phyloP scores from a whole-genome alignment of 2,329 filamentous ascomycete genomes.

The Xenoacremonium recifei region DNA sequence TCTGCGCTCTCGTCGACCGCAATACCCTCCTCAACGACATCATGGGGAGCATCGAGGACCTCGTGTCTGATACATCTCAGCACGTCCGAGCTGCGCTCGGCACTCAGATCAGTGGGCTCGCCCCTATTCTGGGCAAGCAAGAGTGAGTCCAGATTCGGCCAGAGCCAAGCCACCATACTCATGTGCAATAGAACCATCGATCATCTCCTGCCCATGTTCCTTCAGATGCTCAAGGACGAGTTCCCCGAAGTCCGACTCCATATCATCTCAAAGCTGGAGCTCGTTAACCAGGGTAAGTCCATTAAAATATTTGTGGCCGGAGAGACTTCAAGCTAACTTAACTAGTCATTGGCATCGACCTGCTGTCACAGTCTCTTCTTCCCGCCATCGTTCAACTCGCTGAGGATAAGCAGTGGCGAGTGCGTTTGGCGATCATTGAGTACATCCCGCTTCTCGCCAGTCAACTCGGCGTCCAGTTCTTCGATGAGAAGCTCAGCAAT shows the following conservation, averaged over 20 bases:
- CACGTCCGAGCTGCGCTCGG: slow-evolving; percentile 94
- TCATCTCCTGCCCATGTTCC: slow-evolving; percentile 96
- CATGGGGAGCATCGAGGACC: slow-evolving; percentile 93
- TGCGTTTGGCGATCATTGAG: slow-evolving; percentile 96
- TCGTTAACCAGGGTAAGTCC: slow-evolving; percentile 85
- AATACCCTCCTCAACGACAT: slow-evolving; percentile 90
- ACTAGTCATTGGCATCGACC: slow-evolving; percentile 92
- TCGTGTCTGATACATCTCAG: slow-evolving; percentile 94
- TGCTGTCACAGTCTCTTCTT: slow-evolving; percentile 92
- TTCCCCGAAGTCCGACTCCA: slow-evolving; percentile 97
- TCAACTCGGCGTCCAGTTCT: slow-evolving; percentile 95
- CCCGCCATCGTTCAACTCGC: slow-evolving; percentile 96
- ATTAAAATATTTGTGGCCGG: neutral
- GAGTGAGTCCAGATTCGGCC: slow-evolving; percentile 61
- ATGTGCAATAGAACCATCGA: slow-evolving; percentile 73
- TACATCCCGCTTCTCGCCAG: slow-evolving; percentile 96
- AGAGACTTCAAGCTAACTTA: slow-evolving; percentile 20
- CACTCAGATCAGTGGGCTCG: slow-evolving; percentile 94
- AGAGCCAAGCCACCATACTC: neutral
- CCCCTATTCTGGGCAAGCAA: slow-evolving; percentile 95
- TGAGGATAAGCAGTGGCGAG: slow-evolving; percentile 99
- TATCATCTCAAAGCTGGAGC: slow-evolving; percentile 99
- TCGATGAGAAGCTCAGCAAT: slow-evolving; percentile 93
- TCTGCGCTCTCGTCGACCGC: slow-evolving; percentile 86
- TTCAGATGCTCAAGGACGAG: slow-evolving; percentile 99